Evolutionary conservation across 352 stramenopile genomes (phyloP), one percentile per base, ranked within the genome.

Genomic region (Pythium chondricola): DNA sequence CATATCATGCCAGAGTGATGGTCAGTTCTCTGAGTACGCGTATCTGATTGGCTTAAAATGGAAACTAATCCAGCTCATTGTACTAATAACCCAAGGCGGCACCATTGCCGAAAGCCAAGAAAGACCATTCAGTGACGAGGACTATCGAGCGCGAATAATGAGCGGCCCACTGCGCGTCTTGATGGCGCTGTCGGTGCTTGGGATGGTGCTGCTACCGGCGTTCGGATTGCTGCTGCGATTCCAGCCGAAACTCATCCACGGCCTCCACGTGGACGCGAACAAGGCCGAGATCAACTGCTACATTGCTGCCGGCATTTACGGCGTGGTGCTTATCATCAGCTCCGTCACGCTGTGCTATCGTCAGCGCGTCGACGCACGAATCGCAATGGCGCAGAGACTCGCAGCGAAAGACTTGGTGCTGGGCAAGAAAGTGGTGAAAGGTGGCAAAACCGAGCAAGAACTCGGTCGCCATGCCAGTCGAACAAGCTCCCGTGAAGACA

Each of bases 211-310:
- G 3, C 52, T 89, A 21, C 69, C 78, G 18, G 17, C 74, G 24
- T 81, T 89, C 42, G 78, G 73, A 13, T 52, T 83, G 31, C 49
- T 87, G 24, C 37, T 85, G 18, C 73, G 61, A 11, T 63, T 82
- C 27, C 74, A 89, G 40, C 74, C 74, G 35, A 16, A 43, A n/a
- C 83, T 83, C 40, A 49, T 85, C 26, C 73, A 66, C 43, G 78
- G 78, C 1, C 55, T 89, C 18, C 66, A 71, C 45, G 57, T 67
- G 26, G 65, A 68, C 18, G 27, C 69, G 9, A 58, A 32, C 17
- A 52, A 51, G 2, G 78, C 74, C 6, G 73, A 82, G 58, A 32
- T 51, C 45, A 86, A 89, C 46, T 90, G 78, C 55, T 85, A 80
- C 50, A 52, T 88, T 25, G 65, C 66, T 2, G 70, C 64, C 22